A percentile compares a stretch with the other conserved stretches of the same genome.
These are phyloP conservation scores for Candida michaelii DNA, from an alignment of 805 yeast genomes.

Conservation along the genomic window DNA sequence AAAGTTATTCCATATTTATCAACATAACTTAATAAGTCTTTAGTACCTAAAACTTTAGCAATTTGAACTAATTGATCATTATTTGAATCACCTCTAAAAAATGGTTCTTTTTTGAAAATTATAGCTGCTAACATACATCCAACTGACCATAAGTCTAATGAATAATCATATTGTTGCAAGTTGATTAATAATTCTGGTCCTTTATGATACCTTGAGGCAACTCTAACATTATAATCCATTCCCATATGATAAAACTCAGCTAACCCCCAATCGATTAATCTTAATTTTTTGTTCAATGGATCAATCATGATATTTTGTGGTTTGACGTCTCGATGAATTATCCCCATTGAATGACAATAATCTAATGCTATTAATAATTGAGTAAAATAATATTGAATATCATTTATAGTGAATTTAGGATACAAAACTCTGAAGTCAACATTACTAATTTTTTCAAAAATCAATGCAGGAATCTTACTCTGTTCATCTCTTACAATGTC, in stretches of 20 bases:
- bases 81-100: conserved; percentile 90
- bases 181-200: conserved; percentile 90
- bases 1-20: conserved; percentile 67
- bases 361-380: conserved; percentile 82
- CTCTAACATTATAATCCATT: conserved; percentile 86
- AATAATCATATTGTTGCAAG: conserved; percentile 81
- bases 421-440: conserved; percentile 84
- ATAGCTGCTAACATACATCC: conserved; percentile 92
- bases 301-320: conserved; percentile 95
- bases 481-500: conserved; percentile 89
- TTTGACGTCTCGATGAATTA: conserved; percentile 91
- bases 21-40: conserved; percentile 64
- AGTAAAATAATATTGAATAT: conserved; percentile 78
- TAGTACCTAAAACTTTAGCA: conserved; percentile 84
- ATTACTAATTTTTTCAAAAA: conserved; percentile 82
- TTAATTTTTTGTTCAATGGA: conserved; percentile 58
- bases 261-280: conserved; percentile 92
- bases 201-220: conserved; percentile 87
- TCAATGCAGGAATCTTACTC: conserved; percentile 81
- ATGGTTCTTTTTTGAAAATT: conserved; percentile 85
- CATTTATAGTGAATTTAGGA: conserved; percentile 72
- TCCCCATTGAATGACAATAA: conserved; percentile 89
- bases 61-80: conserved; percentile 90
- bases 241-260: conserved; percentile 92
- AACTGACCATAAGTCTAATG: conserved; percentile 85